Base-by-base conservation (phyloP, 192 early-diverging fungal species). In the Cladochytrium replicatum region DNA sequence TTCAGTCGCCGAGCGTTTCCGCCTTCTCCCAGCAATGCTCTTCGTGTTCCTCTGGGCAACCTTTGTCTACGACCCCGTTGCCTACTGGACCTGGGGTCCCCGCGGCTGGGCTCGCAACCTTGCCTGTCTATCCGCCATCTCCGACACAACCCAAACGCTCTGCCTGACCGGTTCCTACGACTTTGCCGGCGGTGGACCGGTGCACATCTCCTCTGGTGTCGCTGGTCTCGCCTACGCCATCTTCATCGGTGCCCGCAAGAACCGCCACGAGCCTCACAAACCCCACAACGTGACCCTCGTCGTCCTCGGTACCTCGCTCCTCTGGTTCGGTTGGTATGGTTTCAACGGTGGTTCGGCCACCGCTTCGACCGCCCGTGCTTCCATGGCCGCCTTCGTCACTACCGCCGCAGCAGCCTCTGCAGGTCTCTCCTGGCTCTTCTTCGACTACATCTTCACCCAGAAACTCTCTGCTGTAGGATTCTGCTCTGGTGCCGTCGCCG, bases 101-200 rank as follows among this genome's bases (percentile, higher is more conserved):
- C 83, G 82, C 51, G 94, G 94, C 2, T 98, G 89, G 91, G 67
- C 86, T 42, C 67, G 62, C 39, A 80, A 78, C 28, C 30, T 77
- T 28, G 53, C 57, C 29, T 72, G 69, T 42, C 32, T 72, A 17
- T 26, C 32, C 51, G 39, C 52, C 43, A 60, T 55, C 11, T 9
- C 50, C n/a, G 25, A 74, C 79, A 1, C 55, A 6, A 19, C 31
- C 19, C 31, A 55, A n/a, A 34, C 25, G 7, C 58, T 64, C 5
- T 71, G 64, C 50, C 41, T 17, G 15, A 69, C 89, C 69, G 89
- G 90, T 28, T 78, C 73, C 23, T 72, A 91, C 22, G 92, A 99
- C 69, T 99, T 88, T 52, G 92, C 95, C n/a, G 95, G 95, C 39
- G 92, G 95, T 21, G 88, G 89, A n/a, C 89, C 91, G 19, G 91